Evolutionary conservation across 768 basidiomycete genomes (phyloP), one percentile per base, ranked within the genome.

Genomic region (Favolaschia claudopus): DNA sequence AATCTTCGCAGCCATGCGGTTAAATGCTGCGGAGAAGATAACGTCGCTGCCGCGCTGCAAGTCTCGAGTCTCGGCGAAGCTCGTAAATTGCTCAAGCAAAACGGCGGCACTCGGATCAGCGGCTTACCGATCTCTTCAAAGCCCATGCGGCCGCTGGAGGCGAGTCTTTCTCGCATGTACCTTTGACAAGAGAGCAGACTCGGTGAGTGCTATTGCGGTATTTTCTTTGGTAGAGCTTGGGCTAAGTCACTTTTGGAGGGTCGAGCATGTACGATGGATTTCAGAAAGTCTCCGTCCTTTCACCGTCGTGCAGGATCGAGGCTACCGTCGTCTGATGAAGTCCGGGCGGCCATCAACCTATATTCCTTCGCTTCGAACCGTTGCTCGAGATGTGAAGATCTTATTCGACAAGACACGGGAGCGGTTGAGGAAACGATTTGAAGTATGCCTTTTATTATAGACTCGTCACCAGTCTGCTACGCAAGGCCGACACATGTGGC

Each of bases 241-340:
- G 7, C 22, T 14, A n/a, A 5, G 28, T 24, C 27, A 29, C 56
- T 19, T 24, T 22, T 39, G 19, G 24, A 72, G 70, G 37, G 67
- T 65, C 0, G 56, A 69, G 46, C 58, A 70, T 27, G 70, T 74
- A 0, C 33, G 59, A 15, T 71, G 69, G 68, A 56, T 69, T 5
- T 19, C 62, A 1, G 66, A 67, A 46, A 67, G 51, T 27, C 50
- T 63, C 29, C 43, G 59, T 4, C 69, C 69, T 25, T 72, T 69
- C 27, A 25, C 20, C 3, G 65, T 70, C 34, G 64, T 69, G 38
- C 47, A 52, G 5, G 64, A 72, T 36, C 49, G 56, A 8, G 68
- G 49, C 2, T 72, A 69, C 50, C 54, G 58, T 17, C 15, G 24
- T 20, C 37, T 70, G 31, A 71, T 70, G 69, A 70, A 69, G 46